Evolutionary conservation across 169 alveolate genomes (phyloP), one percentile per base, ranked within the genome.

Genomic region (Perkinsus marinus): DNA sequence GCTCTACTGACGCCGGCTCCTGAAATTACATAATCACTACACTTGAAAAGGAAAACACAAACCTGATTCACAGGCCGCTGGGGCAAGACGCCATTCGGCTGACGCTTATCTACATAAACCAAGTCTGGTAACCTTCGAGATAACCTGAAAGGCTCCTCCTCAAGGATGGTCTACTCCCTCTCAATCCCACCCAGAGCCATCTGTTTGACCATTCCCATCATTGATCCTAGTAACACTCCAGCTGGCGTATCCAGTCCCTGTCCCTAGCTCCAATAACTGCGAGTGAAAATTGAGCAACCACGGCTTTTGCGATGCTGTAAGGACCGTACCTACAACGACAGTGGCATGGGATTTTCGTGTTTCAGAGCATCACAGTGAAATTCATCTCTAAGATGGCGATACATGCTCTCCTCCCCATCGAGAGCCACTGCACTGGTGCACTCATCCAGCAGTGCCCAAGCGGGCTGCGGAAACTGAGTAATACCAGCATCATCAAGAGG

Each of bases 391-490:
- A 89, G 68, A 3, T 39, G 57, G 34, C 46, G 68, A 39, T 89
- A 89, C 68, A 89, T n/a, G 30, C 13, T 16, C 68, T 89, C 68
- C 43, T 89, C 91, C 36, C 39, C 46, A 39, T 89, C 91, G 3
- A 89, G 68, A 37, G 91, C 91, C 19, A 89, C 91, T 22, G 91
- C 91, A 30, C 68, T 39, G 17, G 91, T 89, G 57, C 91, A 89
- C 39, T 89, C 91, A 39, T 89, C 91, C 46, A 89, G 91, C 0
- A 89, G 68, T 16, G 46, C 79, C 79, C 79, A 57, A 13, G 36
- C 36, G 34, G 79, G 79, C 3, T 26, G 26, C 79, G 79, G 34
- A 19, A 57, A 13, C 79, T 57, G 79, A 57, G 7, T 3, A 41
- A 10, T 10, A 10, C 7, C 79, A 57, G 34, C 34, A 26, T 2